Base-by-base conservation (phyloP, 2,329 filamentous ascomycete species). In the Byssoonygena ceratinophila region DNA sequence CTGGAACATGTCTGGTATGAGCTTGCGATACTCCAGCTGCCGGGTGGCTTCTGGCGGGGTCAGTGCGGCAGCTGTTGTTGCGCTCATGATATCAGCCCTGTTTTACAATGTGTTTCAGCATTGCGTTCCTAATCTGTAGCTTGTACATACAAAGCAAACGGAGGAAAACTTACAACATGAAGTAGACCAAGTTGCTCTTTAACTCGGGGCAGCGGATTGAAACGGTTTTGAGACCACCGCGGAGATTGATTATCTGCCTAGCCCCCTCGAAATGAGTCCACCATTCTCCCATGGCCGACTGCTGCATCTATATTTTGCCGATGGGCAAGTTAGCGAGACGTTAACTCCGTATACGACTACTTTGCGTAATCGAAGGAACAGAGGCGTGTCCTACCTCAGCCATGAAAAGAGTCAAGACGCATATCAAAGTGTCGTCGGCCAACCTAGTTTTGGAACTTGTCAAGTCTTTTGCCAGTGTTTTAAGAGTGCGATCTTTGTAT, bases 181-280 rank as follows among this genome's bases (percentile, higher is more conserved):
- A 58, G 29, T 50, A 58, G 12, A 45, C 47, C 20, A 58, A 34
- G 14, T n/a, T 31, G n/a, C 31, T 37, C 14, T 46, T 52, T 6
- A 55, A 22, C 23, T 6, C 32, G 5, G 55, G 47, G n/a, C 20
- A 51, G 25, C 51, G 51, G 1, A 43, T n/a, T 16, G 34, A 51
- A 9, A 60, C 40, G 7, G 52, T 32, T 22, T 34, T 40, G 27
- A 60, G 34, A 1, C 59, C 59, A 14, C 59, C 59, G 44, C 54
- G 54, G 20, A 61, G 46, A 25, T 53, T 23, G 22, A 61, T 55
- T 36, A 61, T 60, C 41, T 53, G 57, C 23, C 44, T 51, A 23
- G 58, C 51, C 3, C 57, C 59, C 48, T 59, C 51, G 40, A 59
- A 54, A 54, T 61, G 59, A n/a, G 59, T 48, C 39, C 36, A 44